phyloP scores from a whole-genome alignment of 2,329 filamentous ascomycete genomes.

The Tricladium varicosporioides region DNA sequence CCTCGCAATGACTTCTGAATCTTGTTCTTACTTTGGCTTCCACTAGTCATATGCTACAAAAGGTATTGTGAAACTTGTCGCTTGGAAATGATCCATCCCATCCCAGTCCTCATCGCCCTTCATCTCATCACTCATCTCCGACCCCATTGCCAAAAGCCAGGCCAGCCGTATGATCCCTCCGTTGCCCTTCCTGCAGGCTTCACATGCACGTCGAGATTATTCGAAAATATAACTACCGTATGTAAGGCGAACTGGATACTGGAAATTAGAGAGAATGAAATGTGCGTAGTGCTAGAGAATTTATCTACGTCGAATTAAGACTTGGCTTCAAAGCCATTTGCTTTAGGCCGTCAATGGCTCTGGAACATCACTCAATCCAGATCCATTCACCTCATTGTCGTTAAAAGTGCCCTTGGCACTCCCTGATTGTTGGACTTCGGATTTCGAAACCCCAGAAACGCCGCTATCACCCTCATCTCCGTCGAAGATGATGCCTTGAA shows the following conservation, averaged over 20 bases:
- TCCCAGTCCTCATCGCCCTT: constrained; percentile 12
- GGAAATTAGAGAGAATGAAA: constrained; percentile 15
- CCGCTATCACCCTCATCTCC: constrained; percentile 34
- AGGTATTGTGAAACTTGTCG: constrained; percentile 6
- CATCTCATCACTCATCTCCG: constrained; percentile 11
- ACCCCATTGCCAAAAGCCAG: neutral
- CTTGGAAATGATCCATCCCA: neutral
- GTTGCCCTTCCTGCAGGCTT: constrained; percentile 16
- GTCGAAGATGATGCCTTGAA: constrained; percentile 34
- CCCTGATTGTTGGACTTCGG: constrained; percentile 20
- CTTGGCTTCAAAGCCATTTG: neutral
- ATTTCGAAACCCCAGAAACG: constrained; percentile 32
- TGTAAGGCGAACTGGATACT: constrained; percentile 12
- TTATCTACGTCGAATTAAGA: constrained; percentile 14
- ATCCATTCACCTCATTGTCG: constrained; percentile 12
- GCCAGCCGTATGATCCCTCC: neutral
- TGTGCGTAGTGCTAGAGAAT: constrained; percentile 13
- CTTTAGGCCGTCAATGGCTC: constrained; percentile 25
- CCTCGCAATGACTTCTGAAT: neutral
- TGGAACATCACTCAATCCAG: neutral
- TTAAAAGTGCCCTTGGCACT: constrained; percentile 16
- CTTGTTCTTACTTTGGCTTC: neutral
- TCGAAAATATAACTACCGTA: constrained; percentile 11
- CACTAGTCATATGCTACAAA: constrained; percentile 18
- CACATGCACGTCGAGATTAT: constrained; percentile 15